Percentiles rank a stretch among this genome's conserved stretches.
These are phyloP conservation scores for Hydrangea macrophylla DNA, from an alignment of 148 eudicot genomes.

Conservation along the genomic window DNA sequence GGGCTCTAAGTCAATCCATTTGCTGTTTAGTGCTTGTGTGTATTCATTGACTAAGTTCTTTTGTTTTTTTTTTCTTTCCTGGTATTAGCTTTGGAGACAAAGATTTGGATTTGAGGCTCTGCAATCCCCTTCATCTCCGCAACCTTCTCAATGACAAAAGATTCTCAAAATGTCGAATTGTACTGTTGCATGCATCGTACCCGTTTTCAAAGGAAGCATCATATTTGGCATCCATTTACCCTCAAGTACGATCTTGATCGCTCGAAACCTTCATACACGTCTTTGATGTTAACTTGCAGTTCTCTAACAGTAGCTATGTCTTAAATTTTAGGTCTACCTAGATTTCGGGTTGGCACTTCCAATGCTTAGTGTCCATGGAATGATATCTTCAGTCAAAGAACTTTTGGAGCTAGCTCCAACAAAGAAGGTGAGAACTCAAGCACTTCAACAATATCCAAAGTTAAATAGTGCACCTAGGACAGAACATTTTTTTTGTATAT, in stretches of 20 bases:
- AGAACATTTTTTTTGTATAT: no score
- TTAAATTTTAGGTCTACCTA: conserved; percentile 63
- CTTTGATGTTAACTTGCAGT: no score
- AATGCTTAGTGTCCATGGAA: conserved; percentile 81
- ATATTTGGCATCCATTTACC: conserved; percentile 82
- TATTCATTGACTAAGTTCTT: not conserved
- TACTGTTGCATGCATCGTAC: conserved; percentile 90
- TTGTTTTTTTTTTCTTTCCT: not conserved
- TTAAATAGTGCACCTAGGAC: no score
- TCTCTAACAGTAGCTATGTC: no score
- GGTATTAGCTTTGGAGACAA: conserved; percentile 77
- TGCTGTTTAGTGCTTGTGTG: not conserved
- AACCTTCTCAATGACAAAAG: conserved; percentile 77
- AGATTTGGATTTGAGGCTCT: conserved; percentile 79
- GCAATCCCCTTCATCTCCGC: conserved; percentile 93
- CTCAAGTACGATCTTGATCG: conserved; percentile 49
- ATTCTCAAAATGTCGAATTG: conserved; percentile 63
- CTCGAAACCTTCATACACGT: no score
- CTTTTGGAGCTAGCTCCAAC: conserved; percentile 88
- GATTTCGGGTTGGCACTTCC: conserved; percentile 90
- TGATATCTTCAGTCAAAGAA: conserved; percentile 83
- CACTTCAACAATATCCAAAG: not conserved
- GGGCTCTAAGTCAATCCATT: not conserved
- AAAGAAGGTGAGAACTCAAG: conserved; percentile 59
- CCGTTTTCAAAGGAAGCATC: conserved; percentile 96